Conservation (phyloP, 1,284 basidiomycete species). For the Cryptococcus sp. region DNA sequence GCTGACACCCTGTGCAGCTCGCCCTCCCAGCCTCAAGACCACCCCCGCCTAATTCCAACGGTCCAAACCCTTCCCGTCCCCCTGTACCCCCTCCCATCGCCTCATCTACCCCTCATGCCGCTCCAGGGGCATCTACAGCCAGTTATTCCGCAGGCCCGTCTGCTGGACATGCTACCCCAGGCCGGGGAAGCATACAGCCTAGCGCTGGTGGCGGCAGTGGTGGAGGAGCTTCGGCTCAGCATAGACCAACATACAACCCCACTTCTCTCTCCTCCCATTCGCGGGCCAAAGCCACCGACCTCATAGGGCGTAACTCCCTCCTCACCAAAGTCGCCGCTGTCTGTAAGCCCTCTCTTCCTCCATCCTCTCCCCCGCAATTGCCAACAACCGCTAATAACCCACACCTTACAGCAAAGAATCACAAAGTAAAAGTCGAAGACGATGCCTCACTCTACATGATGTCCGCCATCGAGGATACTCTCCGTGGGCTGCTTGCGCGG, state of each 20-base stretch:
- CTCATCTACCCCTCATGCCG: too few species aligned
- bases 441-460: conserved; percentile 41
- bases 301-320: conserved; percentile 33
- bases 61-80: too few species aligned
- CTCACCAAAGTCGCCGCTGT: conserved; percentile 20
- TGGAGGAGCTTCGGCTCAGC: conserved; percentile 27
- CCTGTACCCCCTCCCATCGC: too few species aligned
- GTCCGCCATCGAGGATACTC: conserved; percentile 39
- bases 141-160: too few species aligned
- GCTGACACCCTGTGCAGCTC: too few species aligned
- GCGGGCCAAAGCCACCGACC: conserved; percentile 33
- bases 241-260: conserved; percentile 8
- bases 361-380: background rate
- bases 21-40: too few species aligned
- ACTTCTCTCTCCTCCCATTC: conserved; percentile 16
- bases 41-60: too few species aligned
- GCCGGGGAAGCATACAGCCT: too few species aligned
- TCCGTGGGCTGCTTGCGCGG: conserved; percentile 31
- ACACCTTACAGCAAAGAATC: conserved; percentile 23
- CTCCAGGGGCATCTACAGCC: too few species aligned
- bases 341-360: conserved; percentile 21
- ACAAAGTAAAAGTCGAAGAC: conserved; percentile 35
- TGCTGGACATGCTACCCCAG: too few species aligned
- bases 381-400: background rate
- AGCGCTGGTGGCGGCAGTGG: conserved; percentile 27